Conservation (phyloP, 2,329 filamentous ascomycete genomes). For the Alternaria panax region DNA sequence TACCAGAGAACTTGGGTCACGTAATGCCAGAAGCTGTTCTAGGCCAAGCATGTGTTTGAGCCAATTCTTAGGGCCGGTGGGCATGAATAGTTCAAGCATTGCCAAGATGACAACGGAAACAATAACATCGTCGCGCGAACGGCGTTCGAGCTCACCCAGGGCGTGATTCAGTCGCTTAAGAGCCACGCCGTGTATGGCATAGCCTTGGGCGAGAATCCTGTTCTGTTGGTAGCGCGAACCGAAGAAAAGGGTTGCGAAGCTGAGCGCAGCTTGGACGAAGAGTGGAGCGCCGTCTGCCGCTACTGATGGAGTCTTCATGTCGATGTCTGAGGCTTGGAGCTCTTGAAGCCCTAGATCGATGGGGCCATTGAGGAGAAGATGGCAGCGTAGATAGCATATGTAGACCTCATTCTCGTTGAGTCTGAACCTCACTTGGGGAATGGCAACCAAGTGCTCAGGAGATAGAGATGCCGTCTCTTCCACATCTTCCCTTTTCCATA, state of each 20-base stretch:
- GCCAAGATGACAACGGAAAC: constrained; percentile 34
- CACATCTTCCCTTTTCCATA: constrained; percentile 1
- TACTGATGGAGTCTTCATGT: not conserved
- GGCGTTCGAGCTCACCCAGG: constrained; percentile 29
- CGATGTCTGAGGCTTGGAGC: constrained; percentile 25
- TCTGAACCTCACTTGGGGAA: constrained; percentile 3
- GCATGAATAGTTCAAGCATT: constrained; percentile 37
- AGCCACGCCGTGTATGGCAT: constrained; percentile 31
- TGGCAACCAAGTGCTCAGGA: not conserved
- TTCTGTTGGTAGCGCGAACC: constrained; percentile 29
- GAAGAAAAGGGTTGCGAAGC: constrained; percentile 38
- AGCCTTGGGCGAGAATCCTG: constrained; percentile 28
- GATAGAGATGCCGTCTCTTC: not conserved
- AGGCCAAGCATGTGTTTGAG: constrained; percentile 41
- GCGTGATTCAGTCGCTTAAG: constrained; percentile 35
- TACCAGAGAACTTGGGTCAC: constrained; percentile 17
- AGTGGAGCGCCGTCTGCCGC: constrained; percentile 13
- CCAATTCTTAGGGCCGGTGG: constrained; percentile 32
- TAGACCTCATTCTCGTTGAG: constrained; percentile 32
- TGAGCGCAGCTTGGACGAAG: constrained; percentile 30
- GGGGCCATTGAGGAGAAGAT: constrained; percentile 30
- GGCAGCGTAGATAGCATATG: constrained; percentile 33
- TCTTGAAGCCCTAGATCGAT: constrained; percentile 32
- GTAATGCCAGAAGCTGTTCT: constrained; percentile 36
- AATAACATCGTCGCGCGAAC: constrained; percentile 34